Conservation (phyloP, 208 protist genomes). For the Angomonas deanei region DNA sequence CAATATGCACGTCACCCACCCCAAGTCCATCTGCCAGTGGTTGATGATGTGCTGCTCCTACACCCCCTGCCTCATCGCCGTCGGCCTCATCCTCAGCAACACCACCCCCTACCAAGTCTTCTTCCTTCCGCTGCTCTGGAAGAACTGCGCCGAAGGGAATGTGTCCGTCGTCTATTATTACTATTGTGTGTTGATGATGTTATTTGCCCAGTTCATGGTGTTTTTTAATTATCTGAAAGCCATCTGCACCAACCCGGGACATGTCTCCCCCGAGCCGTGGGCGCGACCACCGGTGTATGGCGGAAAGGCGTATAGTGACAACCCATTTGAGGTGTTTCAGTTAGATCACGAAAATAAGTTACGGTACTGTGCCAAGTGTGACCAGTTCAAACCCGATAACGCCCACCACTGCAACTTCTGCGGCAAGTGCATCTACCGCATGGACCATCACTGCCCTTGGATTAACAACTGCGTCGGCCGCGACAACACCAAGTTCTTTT, state of each 20-base stretch:
- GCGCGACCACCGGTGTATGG: slow-evolving; percentile 16
- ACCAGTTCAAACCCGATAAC: slow-evolving; percentile 27
- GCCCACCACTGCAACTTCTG: slow-evolving; percentile 73
- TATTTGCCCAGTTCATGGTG: slow-evolving; percentile 45
- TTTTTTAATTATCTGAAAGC: slow-evolving; percentile 40
- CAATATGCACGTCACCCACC: slow-evolving; percentile 21
- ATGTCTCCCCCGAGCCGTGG: slow-evolving; percentile 28
- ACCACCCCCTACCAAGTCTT: slow-evolving; percentile 45
- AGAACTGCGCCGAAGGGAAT: slow-evolving; percentile 17
- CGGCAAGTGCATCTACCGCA: slow-evolving; percentile 55
- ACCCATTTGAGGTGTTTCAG: slow-evolving; percentile 27
- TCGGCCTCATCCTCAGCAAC: slow-evolving; percentile 33
- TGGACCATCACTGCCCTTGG: slow-evolving; percentile 89
- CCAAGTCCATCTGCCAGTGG: slow-evolving; percentile 19
- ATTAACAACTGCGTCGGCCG: slow-evolving; percentile 83
- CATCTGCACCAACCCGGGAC: slow-evolving; percentile 23
- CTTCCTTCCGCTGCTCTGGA: slow-evolving; percentile 27
- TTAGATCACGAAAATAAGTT: slow-evolving; percentile 19
- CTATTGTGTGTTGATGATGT: slow-evolving; percentile 42
- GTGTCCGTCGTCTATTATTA: slow-evolving; percentile 49
- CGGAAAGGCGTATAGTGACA: slow-evolving; percentile 15
- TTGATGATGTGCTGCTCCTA: slow-evolving; percentile 25
- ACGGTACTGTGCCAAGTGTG: slow-evolving; percentile 21
- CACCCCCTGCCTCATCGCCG: slow-evolving; percentile 35
- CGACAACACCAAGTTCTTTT: slow-evolving; percentile 65